Percentiles rank a stretch among this genome's conserved stretches.
phyloP scores from a whole-genome alignment of 202 grass and related monocot genomes.

The Eragrostis tef region DNA sequence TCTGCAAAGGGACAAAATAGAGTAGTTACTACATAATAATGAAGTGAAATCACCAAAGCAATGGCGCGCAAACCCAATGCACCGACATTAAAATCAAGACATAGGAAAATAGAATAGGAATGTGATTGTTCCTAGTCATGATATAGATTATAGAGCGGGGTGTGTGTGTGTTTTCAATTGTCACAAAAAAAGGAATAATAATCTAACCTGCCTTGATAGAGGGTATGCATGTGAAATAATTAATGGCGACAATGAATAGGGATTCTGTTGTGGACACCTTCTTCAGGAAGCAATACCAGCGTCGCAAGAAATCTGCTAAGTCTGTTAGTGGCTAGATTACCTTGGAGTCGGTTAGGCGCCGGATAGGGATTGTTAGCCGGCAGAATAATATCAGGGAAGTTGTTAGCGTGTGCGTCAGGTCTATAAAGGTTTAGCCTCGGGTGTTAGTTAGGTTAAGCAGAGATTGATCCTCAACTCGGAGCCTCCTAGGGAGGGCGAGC shows the following conservation, averaged over 20 bases:
- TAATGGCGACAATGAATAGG: not conserved
- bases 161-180: not conserved
- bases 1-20: conserved; percentile 54
- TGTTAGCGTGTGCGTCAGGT: too few relatives aligned
- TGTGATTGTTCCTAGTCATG: not conserved
- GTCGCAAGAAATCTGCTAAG: too few relatives aligned
- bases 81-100: conserved; percentile 25
- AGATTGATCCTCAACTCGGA: too few relatives aligned
- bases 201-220: not conserved
- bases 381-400: too few relatives aligned
- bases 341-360: too few relatives aligned
- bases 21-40: conserved; percentile 13
- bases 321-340: too few relatives aligned
- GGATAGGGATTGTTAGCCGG: too few relatives aligned
- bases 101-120: not conserved
- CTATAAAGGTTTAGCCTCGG: too few relatives aligned
- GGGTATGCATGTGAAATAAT: not conserved
- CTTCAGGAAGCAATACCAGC: too few relatives aligned
- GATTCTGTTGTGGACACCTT: too few relatives aligned
- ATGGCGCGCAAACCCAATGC: not conserved
- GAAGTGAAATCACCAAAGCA: conserved; percentile 26
- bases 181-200: not conserved
- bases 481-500: too few relatives aligned
- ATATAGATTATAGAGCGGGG: not conserved
- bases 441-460: too few relatives aligned